Conservation (phyloP, 192 early-diverging fungal genomes). For the Gryganskiella cystojenkinii region DNA sequence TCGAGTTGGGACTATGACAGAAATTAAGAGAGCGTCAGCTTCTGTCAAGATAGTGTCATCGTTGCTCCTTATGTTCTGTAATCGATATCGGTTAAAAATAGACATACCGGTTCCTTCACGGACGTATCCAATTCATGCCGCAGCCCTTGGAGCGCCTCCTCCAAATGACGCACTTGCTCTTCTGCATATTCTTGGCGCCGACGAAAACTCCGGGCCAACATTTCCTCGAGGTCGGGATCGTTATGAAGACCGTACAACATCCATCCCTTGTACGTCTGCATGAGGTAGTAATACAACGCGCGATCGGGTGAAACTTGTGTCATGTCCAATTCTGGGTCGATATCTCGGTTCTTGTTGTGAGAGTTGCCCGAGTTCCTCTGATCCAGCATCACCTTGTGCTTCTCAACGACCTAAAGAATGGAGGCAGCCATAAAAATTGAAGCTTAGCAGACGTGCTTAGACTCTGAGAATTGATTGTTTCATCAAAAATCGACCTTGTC, state of each 20-base stretch:
- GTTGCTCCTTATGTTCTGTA: too few relatives aligned
- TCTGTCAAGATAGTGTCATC: background rate
- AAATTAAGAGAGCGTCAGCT: background rate
- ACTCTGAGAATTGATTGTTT: background rate
- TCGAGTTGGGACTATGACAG: slow-evolving; percentile 61
- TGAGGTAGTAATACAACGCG: slow-evolving; percentile 69
- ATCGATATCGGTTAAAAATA: background rate
- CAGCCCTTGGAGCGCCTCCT: slow-evolving; percentile 48
- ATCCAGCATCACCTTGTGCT: slow-evolving; percentile 17
- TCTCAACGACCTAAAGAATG: slow-evolving; percentile 25
- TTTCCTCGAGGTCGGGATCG: slow-evolving; percentile 62
- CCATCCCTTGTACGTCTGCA: slow-evolving; percentile 61
- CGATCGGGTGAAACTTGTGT: slow-evolving; percentile 54
- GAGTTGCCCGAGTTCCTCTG: slow-evolving; percentile 1
- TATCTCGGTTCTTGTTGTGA: slow-evolving; percentile 15
- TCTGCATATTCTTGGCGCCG: slow-evolving; percentile 59
- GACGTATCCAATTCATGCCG: slow-evolving; percentile 54
- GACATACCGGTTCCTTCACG: slow-evolving; percentile 48
- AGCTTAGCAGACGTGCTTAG: background rate
- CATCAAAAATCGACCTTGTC: background rate
- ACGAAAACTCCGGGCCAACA: slow-evolving; percentile 59
- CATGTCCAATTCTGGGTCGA: slow-evolving; percentile 43
- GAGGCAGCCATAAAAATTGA: too few relatives aligned
- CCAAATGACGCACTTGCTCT: slow-evolving; percentile 52
- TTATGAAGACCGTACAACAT: slow-evolving; percentile 63